Conservation (phyloP, 805 yeast genomes). For the Teunomyces stri region DNA sequence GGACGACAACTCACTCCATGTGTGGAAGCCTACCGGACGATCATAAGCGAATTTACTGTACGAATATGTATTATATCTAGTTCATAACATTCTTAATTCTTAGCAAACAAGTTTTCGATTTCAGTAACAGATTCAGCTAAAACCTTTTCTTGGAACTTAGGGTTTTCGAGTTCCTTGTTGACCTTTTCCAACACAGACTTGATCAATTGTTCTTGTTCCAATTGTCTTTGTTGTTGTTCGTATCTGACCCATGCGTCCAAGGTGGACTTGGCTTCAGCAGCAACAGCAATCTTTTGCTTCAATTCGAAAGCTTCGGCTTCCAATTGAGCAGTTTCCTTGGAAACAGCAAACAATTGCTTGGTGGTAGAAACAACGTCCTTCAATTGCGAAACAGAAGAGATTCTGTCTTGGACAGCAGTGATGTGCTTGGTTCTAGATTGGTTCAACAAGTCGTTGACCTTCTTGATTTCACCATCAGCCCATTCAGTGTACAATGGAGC, state of each 20-base stretch:
- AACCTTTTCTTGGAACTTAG: constrained; percentile 91
- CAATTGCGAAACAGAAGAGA: constrained; percentile 80
- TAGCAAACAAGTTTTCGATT: constrained; percentile 78
- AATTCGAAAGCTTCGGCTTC: constrained; percentile 94
- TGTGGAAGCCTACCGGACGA: constrained; percentile 66
- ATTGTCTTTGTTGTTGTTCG: constrained; percentile 93
- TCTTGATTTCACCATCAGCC: constrained; percentile 83
- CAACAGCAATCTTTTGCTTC: constrained; percentile 85
- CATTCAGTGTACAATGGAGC: constrained; percentile 95
- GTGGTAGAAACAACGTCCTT: constrained; percentile 91
- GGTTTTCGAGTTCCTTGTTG: constrained; percentile 75
- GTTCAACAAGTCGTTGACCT: constrained; percentile 78
- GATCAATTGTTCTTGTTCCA: constrained; percentile 91
- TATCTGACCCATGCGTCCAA: constrained; percentile 99
- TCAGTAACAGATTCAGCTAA: constrained; percentile 90
- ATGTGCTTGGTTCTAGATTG: constrained; percentile 88
- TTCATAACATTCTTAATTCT: constrained; percentile 23
- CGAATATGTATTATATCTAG: constrained; percentile 5
- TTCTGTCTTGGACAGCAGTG: constrained; percentile 89
- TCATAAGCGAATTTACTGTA: not conserved
- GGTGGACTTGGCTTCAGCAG: constrained; percentile 88
- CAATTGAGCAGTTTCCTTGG: constrained; percentile 94
- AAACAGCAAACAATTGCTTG: constrained; percentile 85
- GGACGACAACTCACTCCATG: constrained; percentile 82
- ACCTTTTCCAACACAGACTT: constrained; percentile 84